A percentile compares a stretch with the other conserved stretches of the same genome.
Conservation (phyloP, 2,329 filamentous ascomycete genomes). For the Fusarium tuaranense region DNA sequence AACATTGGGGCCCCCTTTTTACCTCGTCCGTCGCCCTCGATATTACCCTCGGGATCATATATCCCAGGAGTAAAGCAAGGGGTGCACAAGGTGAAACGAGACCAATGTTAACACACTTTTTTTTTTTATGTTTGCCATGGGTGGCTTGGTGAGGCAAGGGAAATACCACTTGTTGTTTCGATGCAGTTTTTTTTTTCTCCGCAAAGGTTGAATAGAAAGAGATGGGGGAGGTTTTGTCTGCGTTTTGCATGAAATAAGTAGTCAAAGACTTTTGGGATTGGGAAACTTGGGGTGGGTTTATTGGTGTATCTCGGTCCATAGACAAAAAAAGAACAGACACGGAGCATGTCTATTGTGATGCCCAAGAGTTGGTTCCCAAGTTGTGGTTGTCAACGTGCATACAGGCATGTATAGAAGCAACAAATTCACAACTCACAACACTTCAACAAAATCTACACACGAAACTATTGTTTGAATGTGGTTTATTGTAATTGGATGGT, state of each 20-base stretch:
- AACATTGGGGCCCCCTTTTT: neutral
- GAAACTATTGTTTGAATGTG: neutral
- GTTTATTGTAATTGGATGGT: conserved; percentile 44
- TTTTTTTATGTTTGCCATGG: neutral
- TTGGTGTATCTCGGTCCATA: neutral
- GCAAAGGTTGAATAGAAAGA: neutral
- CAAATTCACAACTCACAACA: neutral
- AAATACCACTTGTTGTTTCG: neutral
- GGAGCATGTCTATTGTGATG: neutral
- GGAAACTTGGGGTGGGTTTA: neutral
- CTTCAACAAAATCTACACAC: neutral
- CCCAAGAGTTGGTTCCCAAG: neutral
- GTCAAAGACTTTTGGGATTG: neutral
- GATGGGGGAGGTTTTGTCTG: neutral
- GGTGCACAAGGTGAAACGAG: neutral
- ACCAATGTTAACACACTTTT: neutral
- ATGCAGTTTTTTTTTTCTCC: neutral
- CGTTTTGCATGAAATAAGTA: neutral
- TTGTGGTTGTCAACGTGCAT: neutral
- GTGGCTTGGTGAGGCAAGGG: neutral
- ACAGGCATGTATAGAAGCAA: neutral
- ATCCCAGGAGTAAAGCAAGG: neutral
- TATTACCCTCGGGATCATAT: neutral
- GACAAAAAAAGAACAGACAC: conserved; percentile 4
- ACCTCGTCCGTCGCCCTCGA: neutral